Percentiles rank a stretch among this genome's conserved stretches.
Conservation (phyloP, 495 filamentous ascomycete species). For the Terfezia claveryi region DNA sequence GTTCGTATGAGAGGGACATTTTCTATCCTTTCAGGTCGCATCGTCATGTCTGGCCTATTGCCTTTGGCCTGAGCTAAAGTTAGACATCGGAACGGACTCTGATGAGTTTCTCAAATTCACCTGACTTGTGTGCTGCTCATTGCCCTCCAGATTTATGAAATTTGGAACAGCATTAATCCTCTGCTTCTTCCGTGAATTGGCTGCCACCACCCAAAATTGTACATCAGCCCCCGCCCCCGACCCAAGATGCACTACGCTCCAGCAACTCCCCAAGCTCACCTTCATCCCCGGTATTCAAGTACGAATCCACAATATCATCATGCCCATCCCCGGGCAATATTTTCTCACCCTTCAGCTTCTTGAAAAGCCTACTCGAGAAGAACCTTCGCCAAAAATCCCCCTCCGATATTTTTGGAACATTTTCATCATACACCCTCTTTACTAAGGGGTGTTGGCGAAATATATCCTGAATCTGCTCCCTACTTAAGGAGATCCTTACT, state of each 20-base stretch:
- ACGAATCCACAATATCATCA: conserved; percentile 63
- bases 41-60: conserved; percentile 67
- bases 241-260: neutral
- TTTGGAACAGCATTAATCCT: conserved; percentile 42
- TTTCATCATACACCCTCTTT: conserved; percentile 76
- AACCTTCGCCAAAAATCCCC: conserved; percentile 78
- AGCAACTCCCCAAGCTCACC: neutral
- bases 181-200: conserved; percentile 14
- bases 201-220: neutral
- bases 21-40: conserved; percentile 45
- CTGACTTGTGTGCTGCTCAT: conserved; percentile 72
- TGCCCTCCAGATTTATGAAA: conserved; percentile 78
- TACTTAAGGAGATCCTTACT: conserved; percentile 59
- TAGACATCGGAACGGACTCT: too few species aligned
- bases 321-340: conserved; percentile 48
- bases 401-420: conserved; percentile 62
- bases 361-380: conserved; percentile 70
- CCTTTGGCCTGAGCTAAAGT: conserved; percentile 35
- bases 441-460: conserved; percentile 84
- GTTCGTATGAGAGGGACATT: conserved; percentile 64
- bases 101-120: neutral
- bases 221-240: too few species aligned
- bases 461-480: conserved; percentile 82
- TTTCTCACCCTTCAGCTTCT: conserved; percentile 76
- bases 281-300: conserved; percentile 48